These are phyloP conservation scores for Cardamine resedifolia DNA, from an alignment of 345 rosid genomes.

Conservation along the genomic window DNA sequence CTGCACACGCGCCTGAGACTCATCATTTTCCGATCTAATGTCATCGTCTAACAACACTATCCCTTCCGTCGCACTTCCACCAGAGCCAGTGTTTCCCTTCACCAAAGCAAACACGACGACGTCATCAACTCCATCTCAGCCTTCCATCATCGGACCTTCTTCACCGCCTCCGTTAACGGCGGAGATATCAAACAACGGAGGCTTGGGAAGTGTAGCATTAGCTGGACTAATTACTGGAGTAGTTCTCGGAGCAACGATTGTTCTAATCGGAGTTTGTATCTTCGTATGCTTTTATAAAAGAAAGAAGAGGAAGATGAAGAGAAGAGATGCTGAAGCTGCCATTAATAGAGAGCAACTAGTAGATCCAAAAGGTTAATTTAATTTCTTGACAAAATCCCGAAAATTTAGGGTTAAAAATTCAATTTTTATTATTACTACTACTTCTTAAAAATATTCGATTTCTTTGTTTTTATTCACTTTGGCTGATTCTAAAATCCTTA, in stretches of 20 bases:
- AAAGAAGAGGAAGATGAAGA: slow-evolving; percentile 9
- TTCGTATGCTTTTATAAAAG: slow-evolving; percentile 24
- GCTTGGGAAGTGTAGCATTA: neutral
- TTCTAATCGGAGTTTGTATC: slow-evolving; percentile 31
- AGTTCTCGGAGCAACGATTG: slow-evolving; percentile 27
- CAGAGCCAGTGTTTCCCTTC: slow-evolving; percentile 18
- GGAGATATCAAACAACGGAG: neutral
- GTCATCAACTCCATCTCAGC: slow-evolving; percentile 2
- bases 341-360: neutral
- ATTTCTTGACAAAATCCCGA: neutral
- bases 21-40: slow-evolving; percentile 23
- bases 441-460: slow-evolving; percentile 12
- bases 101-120: neutral
- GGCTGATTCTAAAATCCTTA: slow-evolving; percentile 2
- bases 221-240: slow-evolving; percentile 5
- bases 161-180: neutral
- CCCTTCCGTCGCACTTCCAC: slow-evolving; percentile 20
- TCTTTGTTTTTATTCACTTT: slow-evolving; percentile 20
- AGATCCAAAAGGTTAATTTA: slow-evolving; percentile 9
- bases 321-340: slow-evolving; percentile 28
- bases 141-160: slow-evolving; percentile 2
- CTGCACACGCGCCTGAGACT: slow-evolving; percentile 3
- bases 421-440: neutral
- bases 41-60: slow-evolving; percentile 12
- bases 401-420: slow-evolving; percentile 14